phyloP scores from a whole-genome alignment of 2,329 filamentous ascomycete species.

The Penicillium sumatraense region DNA sequence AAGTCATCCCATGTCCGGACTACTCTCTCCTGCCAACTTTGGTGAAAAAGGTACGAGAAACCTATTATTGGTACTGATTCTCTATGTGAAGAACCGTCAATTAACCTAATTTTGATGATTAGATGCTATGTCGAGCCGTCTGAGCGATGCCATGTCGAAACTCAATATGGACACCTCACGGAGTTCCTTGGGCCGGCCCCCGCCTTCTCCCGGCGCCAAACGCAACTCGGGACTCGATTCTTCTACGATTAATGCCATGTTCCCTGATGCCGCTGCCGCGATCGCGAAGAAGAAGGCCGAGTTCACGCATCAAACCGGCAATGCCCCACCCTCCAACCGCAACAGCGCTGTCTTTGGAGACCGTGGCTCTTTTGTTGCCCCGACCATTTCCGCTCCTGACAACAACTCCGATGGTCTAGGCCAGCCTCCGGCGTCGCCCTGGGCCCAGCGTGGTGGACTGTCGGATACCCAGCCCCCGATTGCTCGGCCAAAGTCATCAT shows the following conservation, averaged over 20 bases:
- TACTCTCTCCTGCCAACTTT: slow-evolving; percentile 92
- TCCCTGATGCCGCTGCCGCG: slow-evolving; percentile 96
- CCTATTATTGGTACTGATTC: neutral
- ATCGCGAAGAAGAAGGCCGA: slow-evolving; percentile 98
- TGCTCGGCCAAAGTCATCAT: slow-evolving; percentile 75
- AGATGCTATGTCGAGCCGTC: slow-evolving; percentile 96
- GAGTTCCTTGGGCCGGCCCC: slow-evolving; percentile 82
- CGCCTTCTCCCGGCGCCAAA: slow-evolving; percentile 78
- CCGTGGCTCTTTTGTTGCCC: slow-evolving; percentile 73
- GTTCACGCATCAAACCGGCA: slow-evolving; percentile 93
- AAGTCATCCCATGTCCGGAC: slow-evolving; percentile 94
- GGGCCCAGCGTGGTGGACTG: slow-evolving; percentile 63
- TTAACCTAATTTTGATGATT: slow-evolving; percentile 19
- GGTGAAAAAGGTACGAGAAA: slow-evolving; percentile 76
- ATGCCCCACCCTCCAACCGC: slow-evolving; percentile 85
- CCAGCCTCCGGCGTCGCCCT: slow-evolving; percentile 77
- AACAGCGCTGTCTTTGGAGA: slow-evolving; percentile 84
- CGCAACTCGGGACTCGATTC: slow-evolving; percentile 93
- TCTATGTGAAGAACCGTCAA: neutral
- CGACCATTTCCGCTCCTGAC: slow-evolving; percentile 74
- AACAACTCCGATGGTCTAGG: slow-evolving; percentile 62
- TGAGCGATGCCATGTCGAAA: slow-evolving; percentile 97
- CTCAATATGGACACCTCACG: slow-evolving; percentile 84
- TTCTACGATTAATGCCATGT: slow-evolving; percentile 97
- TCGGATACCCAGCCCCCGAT: slow-evolving; percentile 58